A percentile compares a stretch with the other conserved stretches of the same genome.
Evolutionary conservation across 108 stramenopile species (phyloP).

Genomic region (Stephanodiscus minutulus): DNA sequence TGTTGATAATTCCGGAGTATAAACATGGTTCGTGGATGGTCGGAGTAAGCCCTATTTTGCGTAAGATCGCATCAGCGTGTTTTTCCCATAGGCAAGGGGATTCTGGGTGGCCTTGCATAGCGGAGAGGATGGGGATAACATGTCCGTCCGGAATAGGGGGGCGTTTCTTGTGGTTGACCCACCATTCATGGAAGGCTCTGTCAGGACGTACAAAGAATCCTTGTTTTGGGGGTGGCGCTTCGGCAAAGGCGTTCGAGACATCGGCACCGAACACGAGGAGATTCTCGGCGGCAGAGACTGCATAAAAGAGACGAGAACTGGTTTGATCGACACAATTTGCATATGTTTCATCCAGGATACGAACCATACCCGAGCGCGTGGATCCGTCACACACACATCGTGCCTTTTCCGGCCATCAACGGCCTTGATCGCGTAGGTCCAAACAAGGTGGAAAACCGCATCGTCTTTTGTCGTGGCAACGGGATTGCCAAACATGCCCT

Average conservation of each 20-base stretch:
- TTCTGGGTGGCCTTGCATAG: slow-evolving; percentile 20
- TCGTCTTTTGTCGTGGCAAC: neutral
- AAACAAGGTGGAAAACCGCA: neutral
- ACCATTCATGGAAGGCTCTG: slow-evolving; percentile 43
- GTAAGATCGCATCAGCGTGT: slow-evolving; percentile 8
- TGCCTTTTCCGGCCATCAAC: slow-evolving; percentile 2
- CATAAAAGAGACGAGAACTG: slow-evolving; percentile 21
- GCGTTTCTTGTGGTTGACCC: slow-evolving; percentile 1
- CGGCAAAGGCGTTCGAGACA: slow-evolving; percentile 45
- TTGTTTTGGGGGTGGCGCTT: slow-evolving; percentile 31
- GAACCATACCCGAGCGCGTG: neutral
- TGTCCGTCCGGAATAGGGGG: slow-evolving; percentile 20
- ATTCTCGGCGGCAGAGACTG: slow-evolving; percentile 25
- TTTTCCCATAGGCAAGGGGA: slow-evolving; percentile 27
- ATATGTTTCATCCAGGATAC: neutral
- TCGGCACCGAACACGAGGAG: slow-evolving; percentile 28
- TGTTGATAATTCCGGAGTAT: neutral
- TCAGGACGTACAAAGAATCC: slow-evolving; percentile 33
- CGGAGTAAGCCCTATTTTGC: neutral
- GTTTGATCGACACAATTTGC: slow-evolving; percentile 9
- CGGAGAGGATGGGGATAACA: slow-evolving; percentile 25
- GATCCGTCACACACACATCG: neutral
- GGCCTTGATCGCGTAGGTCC: neutral
- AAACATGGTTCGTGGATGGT: slow-evolving; percentile 21
- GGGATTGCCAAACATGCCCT: neutral